Percentiles rank a stretch among this genome's conserved stretches.
Conservation (phyloP, 139 green algal genomes). For the Gonium pectorale region DNA sequence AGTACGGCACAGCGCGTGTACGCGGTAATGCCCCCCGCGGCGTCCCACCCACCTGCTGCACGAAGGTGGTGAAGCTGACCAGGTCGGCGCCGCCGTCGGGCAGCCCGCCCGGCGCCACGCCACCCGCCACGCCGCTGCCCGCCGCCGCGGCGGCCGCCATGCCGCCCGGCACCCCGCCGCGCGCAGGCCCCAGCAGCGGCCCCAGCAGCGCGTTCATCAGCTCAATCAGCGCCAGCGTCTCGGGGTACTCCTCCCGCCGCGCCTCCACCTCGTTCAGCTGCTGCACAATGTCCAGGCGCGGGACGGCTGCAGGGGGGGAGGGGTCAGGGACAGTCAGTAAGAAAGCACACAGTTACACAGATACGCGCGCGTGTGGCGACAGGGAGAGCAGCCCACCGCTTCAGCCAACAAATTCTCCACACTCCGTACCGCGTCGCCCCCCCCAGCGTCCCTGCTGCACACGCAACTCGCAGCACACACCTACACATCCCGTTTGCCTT, state of each 20-base stretch:
- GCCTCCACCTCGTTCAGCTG: slow-evolving; percentile 86
- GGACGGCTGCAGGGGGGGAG: slow-evolving; percentile 22
- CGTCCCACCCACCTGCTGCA: slow-evolving; percentile 53
- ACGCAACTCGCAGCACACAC: too few relatives aligned
- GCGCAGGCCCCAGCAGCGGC: background rate
- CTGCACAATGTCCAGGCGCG: slow-evolving; percentile 59
- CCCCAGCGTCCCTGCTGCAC: too few relatives aligned
- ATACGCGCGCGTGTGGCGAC: too few relatives aligned
- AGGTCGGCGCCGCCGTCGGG: slow-evolving; percentile 60
- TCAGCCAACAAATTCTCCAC: too few relatives aligned
- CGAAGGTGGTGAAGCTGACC: slow-evolving; percentile 72
- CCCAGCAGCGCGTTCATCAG: slow-evolving; percentile 78
- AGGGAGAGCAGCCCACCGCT: too few relatives aligned
- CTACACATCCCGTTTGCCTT: too few relatives aligned
- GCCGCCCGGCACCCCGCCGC: background rate
- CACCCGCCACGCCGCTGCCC: background rate
- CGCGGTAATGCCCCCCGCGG: background rate
- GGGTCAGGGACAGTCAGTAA: background rate
- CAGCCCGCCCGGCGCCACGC: slow-evolving; percentile 39
- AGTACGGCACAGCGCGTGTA: background rate
- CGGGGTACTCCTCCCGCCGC: slow-evolving; percentile 78
- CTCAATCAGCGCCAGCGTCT: slow-evolving; percentile 75
- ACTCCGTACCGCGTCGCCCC: too few relatives aligned
- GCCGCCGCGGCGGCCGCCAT: background rate
- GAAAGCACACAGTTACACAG: background rate